These are phyloP conservation scores for Trichosanthes truncata DNA, from an alignment of 306 rosid species.

Conservation along the genomic window DNA sequence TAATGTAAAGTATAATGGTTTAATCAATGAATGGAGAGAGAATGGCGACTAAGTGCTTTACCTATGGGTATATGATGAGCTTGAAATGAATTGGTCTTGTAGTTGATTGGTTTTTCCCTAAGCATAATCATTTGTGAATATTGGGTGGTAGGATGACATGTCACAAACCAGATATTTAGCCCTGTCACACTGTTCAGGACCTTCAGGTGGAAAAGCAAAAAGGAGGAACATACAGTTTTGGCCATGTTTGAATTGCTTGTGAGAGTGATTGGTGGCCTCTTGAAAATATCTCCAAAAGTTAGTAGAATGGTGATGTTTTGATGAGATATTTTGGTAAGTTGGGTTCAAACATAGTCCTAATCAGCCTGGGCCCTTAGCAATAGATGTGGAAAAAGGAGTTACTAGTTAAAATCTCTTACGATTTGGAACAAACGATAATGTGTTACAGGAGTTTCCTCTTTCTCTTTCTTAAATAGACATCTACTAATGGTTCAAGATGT, in stretches of 20 bases:
- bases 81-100: not conserved
- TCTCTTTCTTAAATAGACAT: not conserved
- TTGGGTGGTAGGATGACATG: slow-evolving; percentile 1
- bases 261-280: not conserved
- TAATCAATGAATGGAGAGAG: not conserved
- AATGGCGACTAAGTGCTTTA: not conserved
- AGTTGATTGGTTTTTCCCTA: not conserved
- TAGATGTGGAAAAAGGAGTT: not conserved
- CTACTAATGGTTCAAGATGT: not conserved
- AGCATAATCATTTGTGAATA: not conserved
- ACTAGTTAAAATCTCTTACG: not conserved
- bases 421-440: not conserved
- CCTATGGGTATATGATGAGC: not conserved
- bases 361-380: slow-evolving; percentile 6
- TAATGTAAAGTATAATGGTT: not conserved
- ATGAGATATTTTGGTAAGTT: slow-evolving; percentile 4
- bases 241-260: not conserved
- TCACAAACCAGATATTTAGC: slow-evolving; percentile 5
- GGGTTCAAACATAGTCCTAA: not conserved
- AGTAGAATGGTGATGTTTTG: not conserved
- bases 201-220: not conserved
- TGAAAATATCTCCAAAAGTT: not conserved
- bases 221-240: not conserved
- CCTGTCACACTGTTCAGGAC: not conserved
- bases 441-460: not conserved